These are phyloP conservation scores for Suillus occidentalis DNA, from an alignment of 768 basidiomycete species.

Conservation along the genomic window DNA sequence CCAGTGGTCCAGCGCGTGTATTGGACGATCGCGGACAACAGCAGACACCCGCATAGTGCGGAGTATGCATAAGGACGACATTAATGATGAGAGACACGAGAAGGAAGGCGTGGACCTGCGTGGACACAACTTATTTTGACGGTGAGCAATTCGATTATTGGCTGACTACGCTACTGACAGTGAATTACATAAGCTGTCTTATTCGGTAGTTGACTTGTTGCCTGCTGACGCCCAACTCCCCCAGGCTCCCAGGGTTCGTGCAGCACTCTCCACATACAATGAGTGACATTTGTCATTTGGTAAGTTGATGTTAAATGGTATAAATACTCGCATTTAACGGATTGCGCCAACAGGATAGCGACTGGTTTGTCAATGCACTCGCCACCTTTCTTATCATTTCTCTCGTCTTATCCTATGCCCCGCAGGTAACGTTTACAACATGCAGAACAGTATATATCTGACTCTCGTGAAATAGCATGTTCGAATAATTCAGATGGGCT, in stretches of 20 bases:
- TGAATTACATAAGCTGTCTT: not conserved
- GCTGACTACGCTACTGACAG: too few relatives aligned
- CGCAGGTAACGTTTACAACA: conserved; percentile 53
- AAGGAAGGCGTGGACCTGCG: not conserved
- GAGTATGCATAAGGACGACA: not conserved
- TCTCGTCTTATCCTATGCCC: conserved; percentile 78
- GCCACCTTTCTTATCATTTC: conserved; percentile 72
- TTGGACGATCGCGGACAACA: not conserved
- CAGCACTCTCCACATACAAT: not conserved
- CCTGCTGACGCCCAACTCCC: not conserved
- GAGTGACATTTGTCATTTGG: not conserved
- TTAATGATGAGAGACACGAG: not conserved
- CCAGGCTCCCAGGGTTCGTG: not conserved
- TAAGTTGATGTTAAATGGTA: not conserved
- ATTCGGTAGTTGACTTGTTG: not conserved
- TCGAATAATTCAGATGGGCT: conserved; percentile 73
- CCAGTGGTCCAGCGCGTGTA: not conserved
- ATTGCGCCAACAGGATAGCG: conserved; percentile 53
- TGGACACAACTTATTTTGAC: not conserved
- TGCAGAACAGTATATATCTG: not conserved
- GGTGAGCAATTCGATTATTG: not conserved
- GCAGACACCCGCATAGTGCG: not conserved
- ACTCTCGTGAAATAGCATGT: conserved; percentile 50
- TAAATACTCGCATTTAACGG: not conserved
- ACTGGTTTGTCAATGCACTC: conserved; percentile 61